Percentiles rank a stretch among this genome's conserved stretches.
These are phyloP conservation scores for Leishmania tropica DNA, from an alignment of 208 protist genomes.

Conservation along the genomic window DNA sequence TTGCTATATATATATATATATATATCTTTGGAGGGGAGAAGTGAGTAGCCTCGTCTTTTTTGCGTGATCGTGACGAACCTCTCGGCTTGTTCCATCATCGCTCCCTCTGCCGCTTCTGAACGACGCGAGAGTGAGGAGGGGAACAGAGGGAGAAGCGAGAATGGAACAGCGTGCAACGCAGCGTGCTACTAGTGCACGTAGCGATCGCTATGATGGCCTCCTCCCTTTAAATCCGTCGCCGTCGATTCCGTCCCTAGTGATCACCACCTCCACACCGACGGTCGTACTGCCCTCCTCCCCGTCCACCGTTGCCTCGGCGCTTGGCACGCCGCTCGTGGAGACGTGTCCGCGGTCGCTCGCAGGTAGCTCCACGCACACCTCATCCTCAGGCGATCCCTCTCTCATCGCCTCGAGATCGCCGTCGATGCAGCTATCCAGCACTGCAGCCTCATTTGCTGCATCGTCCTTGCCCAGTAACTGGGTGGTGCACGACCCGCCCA, in stretches of 20 bases:
- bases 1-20: neutral
- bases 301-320: neutral
- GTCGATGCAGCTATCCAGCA: neutral
- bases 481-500: constrained; percentile 6
- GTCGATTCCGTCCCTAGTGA: neutral
- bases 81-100: neutral
- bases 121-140: neutral
- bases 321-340: neutral
- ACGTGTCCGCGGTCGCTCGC: neutral
- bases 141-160: neutral
- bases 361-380: constrained; percentile 1
- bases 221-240: neutral
- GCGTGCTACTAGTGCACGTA: neutral
- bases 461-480: constrained; percentile 20
- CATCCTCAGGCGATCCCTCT: constrained; percentile 6
- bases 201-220: neutral
- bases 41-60: no score
- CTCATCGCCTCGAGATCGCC: constrained; percentile 9
- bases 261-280: constrained; percentile 6
- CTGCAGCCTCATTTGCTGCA: neutral
- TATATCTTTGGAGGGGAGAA: no score
- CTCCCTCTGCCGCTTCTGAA: neutral
- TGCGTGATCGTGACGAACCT: neutral
- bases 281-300: neutral
- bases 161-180: neutral